Percentiles rank a stretch among this genome's conserved stretches.
These are phyloP conservation scores for Pythium insidiosum DNA, from an alignment of 352 stramenopile genomes.

Conservation along the genomic window DNA sequence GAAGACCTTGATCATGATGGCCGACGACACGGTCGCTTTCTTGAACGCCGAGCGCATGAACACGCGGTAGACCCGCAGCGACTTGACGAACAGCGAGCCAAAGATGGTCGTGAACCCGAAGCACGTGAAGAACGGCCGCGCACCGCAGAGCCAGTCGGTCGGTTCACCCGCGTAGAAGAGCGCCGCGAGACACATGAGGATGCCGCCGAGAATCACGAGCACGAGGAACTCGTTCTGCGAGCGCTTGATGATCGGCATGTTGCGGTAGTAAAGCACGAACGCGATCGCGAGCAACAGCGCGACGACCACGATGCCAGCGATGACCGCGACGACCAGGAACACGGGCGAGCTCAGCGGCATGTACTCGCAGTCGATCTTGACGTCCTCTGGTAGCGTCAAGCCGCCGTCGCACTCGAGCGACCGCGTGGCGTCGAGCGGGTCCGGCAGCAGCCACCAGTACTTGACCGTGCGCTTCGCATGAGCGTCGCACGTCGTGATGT, in stretches of 20 bases:
- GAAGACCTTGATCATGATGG: constrained; percentile 31
- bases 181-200: constrained; percentile 29
- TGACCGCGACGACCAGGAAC: constrained; percentile 8
- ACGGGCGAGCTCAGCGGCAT: constrained; percentile 17
- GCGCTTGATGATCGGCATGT: constrained; percentile 40
- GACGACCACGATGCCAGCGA: constrained; percentile 10
- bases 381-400: constrained; percentile 8
- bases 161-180: constrained; percentile 30
- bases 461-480: constrained; percentile 17
- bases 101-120: constrained; percentile 48
- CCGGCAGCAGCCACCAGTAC: constrained; percentile 32
- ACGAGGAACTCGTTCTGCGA: constrained; percentile 52
- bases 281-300: constrained; percentile 9
- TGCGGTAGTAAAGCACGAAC: constrained; percentile 28
- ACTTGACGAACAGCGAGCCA: constrained; percentile 45
- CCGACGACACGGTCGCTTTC: constrained; percentile 21
- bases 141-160: constrained; percentile 19
- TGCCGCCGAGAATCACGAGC: constrained; percentile 31
- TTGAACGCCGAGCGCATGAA: constrained; percentile 41
- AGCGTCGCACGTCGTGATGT: constrained; percentile 20
- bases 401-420: constrained; percentile 31
- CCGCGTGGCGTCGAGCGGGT: constrained; percentile 3
- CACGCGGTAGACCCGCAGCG: constrained; percentile 44
- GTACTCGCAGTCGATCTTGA: constrained; percentile 26
- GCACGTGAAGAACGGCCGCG: constrained; percentile 24